phyloP scores from a whole-genome alignment of 1,139 yeast species.

The Suhomyces bribrorum region DNA sequence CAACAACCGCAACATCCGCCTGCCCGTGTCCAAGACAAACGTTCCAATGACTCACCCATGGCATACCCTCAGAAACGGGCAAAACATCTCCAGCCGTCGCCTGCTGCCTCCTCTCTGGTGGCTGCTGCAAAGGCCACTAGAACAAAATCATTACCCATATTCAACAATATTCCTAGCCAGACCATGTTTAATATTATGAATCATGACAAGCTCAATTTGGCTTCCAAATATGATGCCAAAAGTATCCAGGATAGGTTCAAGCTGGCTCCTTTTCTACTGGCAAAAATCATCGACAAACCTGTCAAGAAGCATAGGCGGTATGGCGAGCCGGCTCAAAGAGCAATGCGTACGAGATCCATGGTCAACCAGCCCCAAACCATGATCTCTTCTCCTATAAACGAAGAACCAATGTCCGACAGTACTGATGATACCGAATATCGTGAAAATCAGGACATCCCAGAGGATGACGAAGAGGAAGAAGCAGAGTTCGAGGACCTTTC shows the following conservation, averaged over 20 bases:
- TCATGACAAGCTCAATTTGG: slow-evolving; percentile 43
- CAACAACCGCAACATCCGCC: slow-evolving; percentile 13
- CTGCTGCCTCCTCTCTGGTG: slow-evolving; percentile 22
- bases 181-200: slow-evolving; percentile 44
- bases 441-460: slow-evolving; percentile 19
- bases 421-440: slow-evolving; percentile 39
- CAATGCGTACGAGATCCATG: slow-evolving; percentile 50
- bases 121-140: slow-evolving; percentile 58
- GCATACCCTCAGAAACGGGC: slow-evolving; percentile 12
- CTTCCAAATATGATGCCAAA: slow-evolving; percentile 44
- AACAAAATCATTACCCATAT: slow-evolving; percentile 63
- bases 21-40: slow-evolving; percentile 5
- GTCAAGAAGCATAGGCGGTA: slow-evolving; percentile 35
- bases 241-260: slow-evolving; percentile 49
- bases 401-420: slow-evolving; percentile 35
- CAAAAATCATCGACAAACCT: slow-evolving; percentile 42
- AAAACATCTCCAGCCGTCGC: slow-evolving; percentile 5
- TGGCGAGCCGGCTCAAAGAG: slow-evolving; percentile 40
- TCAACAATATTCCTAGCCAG: slow-evolving; percentile 45
- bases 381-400: slow-evolving; percentile 45
- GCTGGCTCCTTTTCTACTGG: slow-evolving; percentile 50
- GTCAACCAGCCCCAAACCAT: slow-evolving; percentile 27
- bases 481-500: slow-evolving; percentile 28
- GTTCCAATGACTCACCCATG: slow-evolving; percentile 10
- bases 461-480: slow-evolving; percentile 19